phyloP scores from a whole-genome alignment of 2,329 filamentous ascomycete species.

The Aspergillus latus region DNA sequence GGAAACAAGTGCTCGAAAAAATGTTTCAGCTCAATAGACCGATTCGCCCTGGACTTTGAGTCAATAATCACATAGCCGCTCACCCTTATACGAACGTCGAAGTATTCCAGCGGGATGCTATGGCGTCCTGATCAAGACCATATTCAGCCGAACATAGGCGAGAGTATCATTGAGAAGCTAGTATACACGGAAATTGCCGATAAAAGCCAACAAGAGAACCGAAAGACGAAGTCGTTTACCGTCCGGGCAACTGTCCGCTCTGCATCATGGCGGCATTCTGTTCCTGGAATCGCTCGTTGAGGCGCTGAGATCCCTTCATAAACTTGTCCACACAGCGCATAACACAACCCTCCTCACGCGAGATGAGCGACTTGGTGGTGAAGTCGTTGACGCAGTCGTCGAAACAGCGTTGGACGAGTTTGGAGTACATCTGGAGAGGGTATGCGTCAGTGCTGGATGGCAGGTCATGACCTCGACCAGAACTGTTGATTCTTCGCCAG shows the following conservation, averaged over 20 bases:
- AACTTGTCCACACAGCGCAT: conserved; percentile 95
- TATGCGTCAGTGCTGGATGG: conserved; percentile 7
- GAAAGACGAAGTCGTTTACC: conserved; percentile 25
- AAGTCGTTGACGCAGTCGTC: conserved; percentile 97
- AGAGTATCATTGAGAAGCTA: conserved; percentile 24
- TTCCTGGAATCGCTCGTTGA: conserved; percentile 87
- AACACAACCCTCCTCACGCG: conserved; percentile 87
- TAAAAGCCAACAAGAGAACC: conserved; percentile 11
- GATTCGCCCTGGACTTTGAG: not conserved
- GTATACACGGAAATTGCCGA: conserved; percentile 21
- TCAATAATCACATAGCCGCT: not conserved
- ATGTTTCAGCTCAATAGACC: not conserved
- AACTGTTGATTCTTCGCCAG: too few relatives aligned
- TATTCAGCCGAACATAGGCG: conserved; percentile 8
- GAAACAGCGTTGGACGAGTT: conserved; percentile 70
- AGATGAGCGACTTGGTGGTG: conserved; percentile 89
- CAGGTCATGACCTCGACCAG: not conserved
- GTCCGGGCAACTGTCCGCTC: conserved; percentile 52
- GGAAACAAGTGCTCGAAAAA: not conserved
- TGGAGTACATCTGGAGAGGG: conserved; percentile 61
- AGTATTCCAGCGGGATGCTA: not conserved
- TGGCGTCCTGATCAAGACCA: not conserved
- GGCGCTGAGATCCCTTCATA: conserved; percentile 84
- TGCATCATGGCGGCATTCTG: conserved; percentile 69
- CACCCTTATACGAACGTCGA: not conserved